Base-by-base conservation (phyloP, 2,329 filamentous ascomycete species). In the Ophiostoma ulmi region DNA sequence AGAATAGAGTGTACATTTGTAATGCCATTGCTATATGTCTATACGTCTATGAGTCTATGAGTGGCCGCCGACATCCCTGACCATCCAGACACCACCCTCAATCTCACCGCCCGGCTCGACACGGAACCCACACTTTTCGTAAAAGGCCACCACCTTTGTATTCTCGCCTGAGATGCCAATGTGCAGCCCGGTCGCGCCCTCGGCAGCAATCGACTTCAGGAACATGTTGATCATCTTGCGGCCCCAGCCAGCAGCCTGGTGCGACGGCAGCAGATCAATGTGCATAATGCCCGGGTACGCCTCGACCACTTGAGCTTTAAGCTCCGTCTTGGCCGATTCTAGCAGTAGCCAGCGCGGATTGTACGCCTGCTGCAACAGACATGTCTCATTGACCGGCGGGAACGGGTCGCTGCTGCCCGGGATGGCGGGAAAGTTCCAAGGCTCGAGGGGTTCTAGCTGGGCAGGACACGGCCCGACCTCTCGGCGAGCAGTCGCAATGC, bases 121-220 rank as follows among this genome's bases (percentile, higher is more conserved):
- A 71, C 77, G 76, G 72, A 85, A 85, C 48, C 82, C 83, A 72
- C 82, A 73, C 76, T 76, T 80, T 76, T 84, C 80, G 73, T 85
- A 85, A 74, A 85, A 85, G 64, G 76, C 74, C 63, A 85, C 80
- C 17, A 85, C 83, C 77, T 81, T 80, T 6, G 73, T 77, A 74
- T 85, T 85, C 75, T 84, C 83, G 36, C 76, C 79, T 14, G 79
- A 78, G 8, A 85, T 77, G 3, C 82, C 82, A 41, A 85, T 78
- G 72, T 81, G 80, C 26, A 83, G 77, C 2, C 83, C 83, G 22
- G 61, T 44, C 20, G 72, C 31, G 72, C 73, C 71, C 68, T 70
- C 75, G 63, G 75, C 69, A 11, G 67, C 69, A 31, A 84, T 77
- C 55, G 78, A 79, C 70, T 77, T 78, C n/a, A 83, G 77, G 72